Conservation (phyloP, 2,329 filamentous ascomycete species). For the Colletotrichum sp. region DNA sequence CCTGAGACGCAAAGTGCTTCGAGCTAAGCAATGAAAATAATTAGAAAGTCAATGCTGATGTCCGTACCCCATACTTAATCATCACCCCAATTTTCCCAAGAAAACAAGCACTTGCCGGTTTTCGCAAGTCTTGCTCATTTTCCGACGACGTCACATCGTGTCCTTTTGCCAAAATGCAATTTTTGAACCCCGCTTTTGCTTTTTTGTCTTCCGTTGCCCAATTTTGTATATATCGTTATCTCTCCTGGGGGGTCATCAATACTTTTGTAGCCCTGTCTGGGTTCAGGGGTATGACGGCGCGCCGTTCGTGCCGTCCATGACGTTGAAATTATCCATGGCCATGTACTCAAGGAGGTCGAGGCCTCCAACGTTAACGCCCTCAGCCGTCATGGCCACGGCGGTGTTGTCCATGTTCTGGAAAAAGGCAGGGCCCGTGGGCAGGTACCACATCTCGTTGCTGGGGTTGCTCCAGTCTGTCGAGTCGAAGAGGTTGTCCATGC, state of each 20-base stretch:
- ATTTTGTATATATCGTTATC: background rate
- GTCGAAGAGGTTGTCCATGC: constrained; percentile 48
- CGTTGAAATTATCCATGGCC: constrained; percentile 60
- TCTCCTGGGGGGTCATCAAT: background rate
- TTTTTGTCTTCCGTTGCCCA: background rate
- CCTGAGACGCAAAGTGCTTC: background rate
- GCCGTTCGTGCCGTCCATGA: constrained; percentile 22
- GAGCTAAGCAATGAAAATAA: background rate
- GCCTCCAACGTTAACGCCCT: constrained; percentile 70
- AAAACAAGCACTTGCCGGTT: background rate
- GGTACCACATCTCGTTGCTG: constrained; percentile 70
- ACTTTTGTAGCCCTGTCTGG: background rate
- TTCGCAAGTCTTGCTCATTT: background rate
- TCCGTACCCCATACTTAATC: background rate
- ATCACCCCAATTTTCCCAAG: background rate
- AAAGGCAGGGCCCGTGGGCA: constrained; percentile 67
- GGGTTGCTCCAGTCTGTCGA: constrained; percentile 57
- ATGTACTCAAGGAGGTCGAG: constrained; percentile 72
- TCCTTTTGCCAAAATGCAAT: background rate
- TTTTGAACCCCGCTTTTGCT: background rate
- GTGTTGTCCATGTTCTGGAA: constrained; percentile 69
- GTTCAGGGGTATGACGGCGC: constrained; percentile 11
- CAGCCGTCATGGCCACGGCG: constrained; percentile 69
- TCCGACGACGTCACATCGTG: background rate
- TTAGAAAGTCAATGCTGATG: background rate